phyloP scores from a whole-genome alignment of 2,329 filamentous ascomycete genomes.

The Scedosporium apiospermum region DNA sequence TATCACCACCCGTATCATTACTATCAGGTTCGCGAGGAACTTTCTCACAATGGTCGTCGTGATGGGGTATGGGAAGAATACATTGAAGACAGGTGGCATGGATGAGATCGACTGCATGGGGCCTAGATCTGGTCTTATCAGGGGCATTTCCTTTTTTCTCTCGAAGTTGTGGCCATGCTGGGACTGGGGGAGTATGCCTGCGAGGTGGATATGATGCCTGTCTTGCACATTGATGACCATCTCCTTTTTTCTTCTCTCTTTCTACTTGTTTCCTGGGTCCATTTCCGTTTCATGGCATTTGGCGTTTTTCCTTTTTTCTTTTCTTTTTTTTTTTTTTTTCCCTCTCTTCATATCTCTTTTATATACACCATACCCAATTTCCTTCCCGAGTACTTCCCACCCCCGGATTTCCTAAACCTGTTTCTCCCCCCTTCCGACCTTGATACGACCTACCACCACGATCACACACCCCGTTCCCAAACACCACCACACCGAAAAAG shows the following conservation, averaged over 20 bases:
- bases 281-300: neutral
- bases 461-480: too few species aligned
- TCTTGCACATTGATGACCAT: neutral
- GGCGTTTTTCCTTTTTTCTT: neutral
- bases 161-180: neutral
- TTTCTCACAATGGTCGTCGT: neutral
- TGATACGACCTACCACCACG: too few species aligned
- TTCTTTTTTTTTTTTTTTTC: neutral
- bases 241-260: neutral
- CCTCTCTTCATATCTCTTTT: neutral
- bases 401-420: neutral
- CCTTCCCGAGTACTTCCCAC: neutral
- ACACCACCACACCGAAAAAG: too few species aligned
- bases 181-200: neutral
- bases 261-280: neutral
- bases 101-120: neutral
- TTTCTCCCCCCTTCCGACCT: too few species aligned
- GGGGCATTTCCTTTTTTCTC: neutral
- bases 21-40: neutral
- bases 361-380: neutral
- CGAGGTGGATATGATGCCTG: too few species aligned
- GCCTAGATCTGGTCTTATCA: too few species aligned
- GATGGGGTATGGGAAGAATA: constrained; percentile 1
- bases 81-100: constrained; percentile 3
- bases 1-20: constrained; percentile 7